phyloP scores from a whole-genome alignment of 2,329 filamentous ascomycete genomes.

The Fusarium chaquense region DNA sequence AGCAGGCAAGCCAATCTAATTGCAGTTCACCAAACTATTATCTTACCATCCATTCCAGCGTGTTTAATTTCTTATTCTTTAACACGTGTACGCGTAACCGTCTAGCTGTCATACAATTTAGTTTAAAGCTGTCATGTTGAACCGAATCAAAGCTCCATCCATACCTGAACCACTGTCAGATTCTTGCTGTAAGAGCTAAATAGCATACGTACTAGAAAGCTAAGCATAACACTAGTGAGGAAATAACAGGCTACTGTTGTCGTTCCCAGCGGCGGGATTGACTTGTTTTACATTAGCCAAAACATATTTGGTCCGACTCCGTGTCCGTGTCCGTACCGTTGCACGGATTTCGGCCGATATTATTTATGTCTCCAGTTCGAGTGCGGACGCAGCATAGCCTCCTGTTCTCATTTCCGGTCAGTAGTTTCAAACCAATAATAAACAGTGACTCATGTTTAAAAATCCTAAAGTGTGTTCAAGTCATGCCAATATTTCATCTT shows the following conservation, averaged over 20 bases:
- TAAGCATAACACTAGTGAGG: neutral
- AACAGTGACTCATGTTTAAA: neutral
- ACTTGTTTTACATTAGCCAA: neutral
- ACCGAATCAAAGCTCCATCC: neutral
- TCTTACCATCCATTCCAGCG: conserved; percentile 27
- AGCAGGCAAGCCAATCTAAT: neutral
- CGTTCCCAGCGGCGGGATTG: neutral
- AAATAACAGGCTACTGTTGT: neutral
- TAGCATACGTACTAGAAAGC: neutral
- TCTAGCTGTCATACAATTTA: neutral
- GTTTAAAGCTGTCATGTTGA: neutral
- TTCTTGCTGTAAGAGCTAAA: neutral
- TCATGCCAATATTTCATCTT: neutral
- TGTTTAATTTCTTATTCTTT: neutral
- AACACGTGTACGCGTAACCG: conserved; percentile 22
- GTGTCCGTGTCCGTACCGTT: neutral
- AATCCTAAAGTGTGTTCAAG: neutral
- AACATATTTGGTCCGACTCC: conserved; percentile 7
- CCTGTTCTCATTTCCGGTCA: neutral
- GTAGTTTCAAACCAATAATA: neutral
- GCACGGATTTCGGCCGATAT: neutral
- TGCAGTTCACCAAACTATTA: conserved; percentile 3
- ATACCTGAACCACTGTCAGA: conserved; percentile 8
- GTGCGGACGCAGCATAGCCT: neutral
- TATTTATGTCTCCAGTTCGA: neutral